Base-by-base conservation (phyloP, 305 asterid genomes). In the Fraxinus floribunda region DNA sequence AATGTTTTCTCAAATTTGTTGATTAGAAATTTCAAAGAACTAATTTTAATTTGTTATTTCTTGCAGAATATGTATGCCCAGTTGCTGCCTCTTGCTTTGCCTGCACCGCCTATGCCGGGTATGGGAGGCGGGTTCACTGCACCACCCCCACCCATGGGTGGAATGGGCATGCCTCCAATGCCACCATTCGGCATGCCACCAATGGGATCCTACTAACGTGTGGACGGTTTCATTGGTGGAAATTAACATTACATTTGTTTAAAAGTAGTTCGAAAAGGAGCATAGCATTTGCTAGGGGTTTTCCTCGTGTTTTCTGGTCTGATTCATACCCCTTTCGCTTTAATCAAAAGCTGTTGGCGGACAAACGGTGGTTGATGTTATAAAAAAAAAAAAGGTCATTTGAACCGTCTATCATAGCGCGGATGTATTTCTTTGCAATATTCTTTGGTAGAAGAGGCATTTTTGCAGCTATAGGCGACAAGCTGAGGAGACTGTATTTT, bases 31-130 rank as follows among this genome's bases (percentile, higher is more conserved):
- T 15, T 32, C 44, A 16, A 16, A 71, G 66, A 41, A 75, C 72
- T 64, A 62, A 49, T 66, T 55, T 62, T 77, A 64, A 35, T 49
- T 29, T 52, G 30, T 68, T 76, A 66, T 88, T 71, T 83, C 35
- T 24, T 88, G 91, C 97, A 92, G 98, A 92, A 92, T 90, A 92
- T 94, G 95, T 94, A 94, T 80, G 98, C 97, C 44, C 97, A 92
- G 87, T 83, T 92, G 86, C 85, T 94, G 84, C 97, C 98, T 82
- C 95, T 92, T 86, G 97, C 98, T 64, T 86, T 92, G 79, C 98
- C 98, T 13, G 95, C 98, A 7, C 97, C 97, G 10, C 97, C 97
- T 41, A 89, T 90, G 93, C 91, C 94, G 0, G 95, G 97, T 52
- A 90, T 89, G 91, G 90, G 70, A 60, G 70, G 70, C 0, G 30